Evolutionary conservation across 257 asterid species (phyloP).

Genomic region (Petrea volubilis): DNA sequence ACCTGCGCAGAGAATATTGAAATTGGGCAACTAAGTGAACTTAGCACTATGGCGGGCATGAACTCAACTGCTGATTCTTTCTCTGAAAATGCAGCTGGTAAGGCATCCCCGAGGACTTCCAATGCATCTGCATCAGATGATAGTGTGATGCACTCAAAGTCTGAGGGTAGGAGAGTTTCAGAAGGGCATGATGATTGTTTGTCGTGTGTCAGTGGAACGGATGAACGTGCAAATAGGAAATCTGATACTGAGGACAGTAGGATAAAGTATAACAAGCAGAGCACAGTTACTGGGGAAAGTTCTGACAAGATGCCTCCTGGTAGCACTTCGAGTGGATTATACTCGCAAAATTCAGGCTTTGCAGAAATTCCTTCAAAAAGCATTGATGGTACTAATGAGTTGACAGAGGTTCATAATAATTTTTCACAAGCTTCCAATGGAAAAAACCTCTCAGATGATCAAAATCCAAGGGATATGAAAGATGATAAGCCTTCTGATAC

Average conservation of each 20-base stretch:
- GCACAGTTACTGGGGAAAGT: constrained; percentile 28
- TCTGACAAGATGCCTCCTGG: constrained; percentile 35
- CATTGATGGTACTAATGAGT: constrained; percentile 27
- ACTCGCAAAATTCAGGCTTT: constrained; percentile 28
- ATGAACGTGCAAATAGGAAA: constrained; percentile 39
- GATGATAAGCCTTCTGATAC: constrained; percentile 36
- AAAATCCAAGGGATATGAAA: constrained; percentile 18
- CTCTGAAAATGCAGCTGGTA: constrained; percentile 52
- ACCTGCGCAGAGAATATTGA: constrained; percentile 51
- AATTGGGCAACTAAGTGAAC: constrained; percentile 46
- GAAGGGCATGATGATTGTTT: constrained; percentile 60
- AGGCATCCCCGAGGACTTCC: constrained; percentile 49
- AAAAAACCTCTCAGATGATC: constrained; percentile 26
- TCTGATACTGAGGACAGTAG: constrained; percentile 35
- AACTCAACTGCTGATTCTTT: constrained; percentile 51
- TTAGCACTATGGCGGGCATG: constrained; percentile 44
- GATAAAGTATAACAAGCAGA: constrained; percentile 29
- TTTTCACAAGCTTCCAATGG: constrained; percentile 28
- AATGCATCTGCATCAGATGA: constrained; percentile 54
- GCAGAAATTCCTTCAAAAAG: constrained; percentile 27
- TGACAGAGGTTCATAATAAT: constrained; percentile 34
- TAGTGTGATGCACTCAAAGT: constrained; percentile 43
- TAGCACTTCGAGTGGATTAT: constrained; percentile 29
- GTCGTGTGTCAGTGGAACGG: constrained; percentile 52
- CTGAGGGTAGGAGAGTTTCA: constrained; percentile 41